Conservation (phyloP, 345 rosid genomes). For the Gynandropsis gynandra region DNA sequence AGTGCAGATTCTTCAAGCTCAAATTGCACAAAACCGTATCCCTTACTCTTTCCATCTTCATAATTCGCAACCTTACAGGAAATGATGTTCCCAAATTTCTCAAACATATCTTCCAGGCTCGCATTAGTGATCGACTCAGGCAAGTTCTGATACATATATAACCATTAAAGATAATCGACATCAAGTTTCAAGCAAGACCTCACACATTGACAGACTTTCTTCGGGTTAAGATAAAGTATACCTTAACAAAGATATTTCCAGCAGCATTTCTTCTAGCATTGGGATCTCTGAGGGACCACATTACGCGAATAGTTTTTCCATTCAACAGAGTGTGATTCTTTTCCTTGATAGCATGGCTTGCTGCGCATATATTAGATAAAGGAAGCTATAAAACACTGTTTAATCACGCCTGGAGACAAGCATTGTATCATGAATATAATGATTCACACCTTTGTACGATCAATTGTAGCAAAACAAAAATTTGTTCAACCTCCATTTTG, state of each 20-base stretch:
- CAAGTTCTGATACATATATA: conserved; percentile 37
- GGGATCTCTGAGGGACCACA: conserved; percentile 66
- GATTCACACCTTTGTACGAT: neutral
- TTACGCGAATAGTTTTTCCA: conserved; percentile 61
- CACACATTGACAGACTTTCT: neutral
- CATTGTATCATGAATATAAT: neutral
- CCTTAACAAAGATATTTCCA: conserved; percentile 78
- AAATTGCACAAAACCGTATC: conserved; percentile 69
- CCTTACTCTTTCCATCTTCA: conserved; percentile 64
- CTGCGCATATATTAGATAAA: conserved; percentile 30
- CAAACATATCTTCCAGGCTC: conserved; percentile 47
- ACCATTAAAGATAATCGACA: conserved; percentile 1
- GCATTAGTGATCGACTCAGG: conserved; percentile 40
- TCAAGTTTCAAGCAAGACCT: neutral
- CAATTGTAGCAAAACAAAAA: neutral
- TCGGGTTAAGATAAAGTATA: conserved; percentile 13
- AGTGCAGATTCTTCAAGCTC: conserved; percentile 53
- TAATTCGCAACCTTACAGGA: conserved; percentile 58
- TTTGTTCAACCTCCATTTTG: neutral
- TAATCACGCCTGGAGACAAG: neutral
- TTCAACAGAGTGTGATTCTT: conserved; percentile 50
- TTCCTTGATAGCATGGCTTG: conserved; percentile 47
- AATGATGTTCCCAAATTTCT: conserved; percentile 44
- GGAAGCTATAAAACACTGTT: neutral
- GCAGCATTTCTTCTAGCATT: conserved; percentile 60